phyloP scores from a whole-genome alignment of 352 stramenopile species.

The Globisporangium paroecandrum region DNA sequence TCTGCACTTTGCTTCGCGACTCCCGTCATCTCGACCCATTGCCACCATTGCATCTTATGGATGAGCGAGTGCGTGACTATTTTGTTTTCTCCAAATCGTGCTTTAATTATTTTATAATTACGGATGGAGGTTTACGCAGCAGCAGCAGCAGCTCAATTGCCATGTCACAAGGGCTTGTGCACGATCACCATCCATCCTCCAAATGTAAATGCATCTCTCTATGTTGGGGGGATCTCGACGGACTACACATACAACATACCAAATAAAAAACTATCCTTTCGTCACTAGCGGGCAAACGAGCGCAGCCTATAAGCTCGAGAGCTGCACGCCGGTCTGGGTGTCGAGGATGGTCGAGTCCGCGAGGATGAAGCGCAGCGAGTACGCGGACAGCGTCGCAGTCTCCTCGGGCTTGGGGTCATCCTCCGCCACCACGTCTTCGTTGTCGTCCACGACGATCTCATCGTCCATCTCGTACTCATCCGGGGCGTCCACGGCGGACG shows the following conservation, averaged over 20 bases:
- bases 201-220: conserved; percentile 10
- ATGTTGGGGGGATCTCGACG: neutral
- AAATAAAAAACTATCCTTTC: conserved; percentile 7
- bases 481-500: conserved; percentile 37
- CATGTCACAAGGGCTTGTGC: neutral
- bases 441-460: conserved; percentile 36
- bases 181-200: neutral
- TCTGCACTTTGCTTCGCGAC: neutral
- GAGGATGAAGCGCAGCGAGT: conserved; percentile 81
- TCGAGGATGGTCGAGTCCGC: conserved; percentile 74
- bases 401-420: conserved; percentile 5
- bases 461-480: conserved; percentile 47
- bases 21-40: neutral
- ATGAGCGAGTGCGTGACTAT: no score
- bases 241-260: conserved; percentile 2
- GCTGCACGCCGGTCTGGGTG: conserved; percentile 48
- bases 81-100: neutral
- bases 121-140: neutral
- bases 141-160: no score
- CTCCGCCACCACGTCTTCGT: conserved; percentile 9
- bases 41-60: neutral
- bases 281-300: neutral
- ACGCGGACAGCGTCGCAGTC: conserved; percentile 51
- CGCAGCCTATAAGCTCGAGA: conserved; percentile 11
- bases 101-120: neutral